phyloP scores from a whole-genome alignment of 805 yeast genomes.

The Metschnikowia shivogae region DNA sequence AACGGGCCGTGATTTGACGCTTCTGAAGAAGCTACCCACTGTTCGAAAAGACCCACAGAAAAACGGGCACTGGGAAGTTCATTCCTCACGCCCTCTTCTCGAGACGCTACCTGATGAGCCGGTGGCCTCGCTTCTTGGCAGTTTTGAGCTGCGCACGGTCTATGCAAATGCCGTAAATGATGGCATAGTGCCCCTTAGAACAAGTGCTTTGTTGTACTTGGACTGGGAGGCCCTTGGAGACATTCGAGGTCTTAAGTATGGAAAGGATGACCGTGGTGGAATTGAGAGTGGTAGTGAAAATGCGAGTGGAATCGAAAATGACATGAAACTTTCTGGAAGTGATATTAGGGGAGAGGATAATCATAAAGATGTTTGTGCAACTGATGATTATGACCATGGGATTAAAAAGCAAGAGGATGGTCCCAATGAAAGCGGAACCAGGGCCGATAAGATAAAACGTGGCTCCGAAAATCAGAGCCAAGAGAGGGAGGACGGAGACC shows the following conservation, averaged over 20 bases:
- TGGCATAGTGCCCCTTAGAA: conserved; percentile 44
- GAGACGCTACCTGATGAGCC: conserved; percentile 40
- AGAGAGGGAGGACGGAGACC: background rate
- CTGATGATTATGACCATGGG: background rate
- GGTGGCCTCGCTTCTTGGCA: conserved; percentile 25
- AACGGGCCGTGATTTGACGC: conserved; percentile 43
- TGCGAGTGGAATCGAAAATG: background rate
- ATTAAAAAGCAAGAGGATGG: too few species aligned
- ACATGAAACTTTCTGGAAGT: background rate
- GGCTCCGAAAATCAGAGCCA: background rate
- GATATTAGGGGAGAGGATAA: conserved; percentile 3
- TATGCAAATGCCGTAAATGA: conserved; percentile 45
- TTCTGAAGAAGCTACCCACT: conserved; percentile 31
- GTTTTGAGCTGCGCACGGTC: conserved; percentile 32
- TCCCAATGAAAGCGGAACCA: too few species aligned
- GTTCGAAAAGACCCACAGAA: conserved; percentile 6
- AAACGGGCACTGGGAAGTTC: conserved; percentile 4
- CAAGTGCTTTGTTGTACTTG: conserved; percentile 38
- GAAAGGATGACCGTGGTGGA: background rate
- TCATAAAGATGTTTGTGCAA: background rate
- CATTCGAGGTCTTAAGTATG: conserved; percentile 25
- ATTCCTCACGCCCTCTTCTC: conserved; percentile 26
- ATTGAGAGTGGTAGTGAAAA: conserved; percentile 2
- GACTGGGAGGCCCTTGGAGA: conserved; percentile 43
- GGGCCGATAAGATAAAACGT: too few species aligned